These are phyloP conservation scores for Lactarius evosmus DNA, from an alignment of 768 basidiomycete species.

Conservation along the genomic window DNA sequence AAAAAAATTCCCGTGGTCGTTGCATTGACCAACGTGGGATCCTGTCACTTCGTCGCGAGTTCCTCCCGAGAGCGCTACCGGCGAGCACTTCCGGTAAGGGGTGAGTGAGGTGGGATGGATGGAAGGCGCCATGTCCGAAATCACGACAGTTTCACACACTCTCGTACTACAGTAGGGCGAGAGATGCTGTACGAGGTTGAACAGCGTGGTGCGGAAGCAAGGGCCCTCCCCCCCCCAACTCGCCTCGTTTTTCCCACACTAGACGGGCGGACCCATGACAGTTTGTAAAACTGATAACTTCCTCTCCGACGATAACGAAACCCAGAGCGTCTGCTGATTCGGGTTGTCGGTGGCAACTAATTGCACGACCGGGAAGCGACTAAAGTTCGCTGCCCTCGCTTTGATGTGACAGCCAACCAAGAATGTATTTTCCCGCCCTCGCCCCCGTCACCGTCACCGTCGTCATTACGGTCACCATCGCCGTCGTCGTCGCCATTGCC, in stretches of 20 bases:
- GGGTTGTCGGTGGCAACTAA: constrained; percentile 14
- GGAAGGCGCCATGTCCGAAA: not conserved
- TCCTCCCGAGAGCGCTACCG: constrained; percentile 12
- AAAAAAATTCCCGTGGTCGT: constrained; percentile 13
- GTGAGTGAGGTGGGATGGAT: too few species aligned
- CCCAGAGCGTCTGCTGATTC: constrained; percentile 13
- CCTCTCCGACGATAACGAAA: constrained; percentile 11
- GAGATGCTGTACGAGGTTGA: not conserved
- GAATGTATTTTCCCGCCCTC: not conserved
- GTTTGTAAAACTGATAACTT: not conserved
- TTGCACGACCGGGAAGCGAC: constrained; percentile 9
- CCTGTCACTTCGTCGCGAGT: constrained; percentile 6
- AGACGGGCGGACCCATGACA: constrained; percentile 2
- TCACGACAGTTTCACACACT: not conserved
- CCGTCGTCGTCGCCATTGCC: not conserved
- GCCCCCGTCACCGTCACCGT: constrained; percentile 6
- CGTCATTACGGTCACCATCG: constrained; percentile 9
- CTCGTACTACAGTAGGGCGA: not conserved
- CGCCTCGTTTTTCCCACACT: constrained; percentile 13
- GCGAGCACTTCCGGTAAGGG: constrained; percentile 1
- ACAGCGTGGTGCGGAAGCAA: not conserved
- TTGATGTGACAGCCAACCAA: constrained; percentile 13
- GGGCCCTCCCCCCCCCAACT: not conserved
- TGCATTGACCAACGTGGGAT: constrained; percentile 5
- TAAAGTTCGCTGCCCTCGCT: constrained; percentile 9